These are phyloP conservation scores for Gossypium stocksii DNA, from an alignment of 345 rosid species.

Conservation along the genomic window DNA sequence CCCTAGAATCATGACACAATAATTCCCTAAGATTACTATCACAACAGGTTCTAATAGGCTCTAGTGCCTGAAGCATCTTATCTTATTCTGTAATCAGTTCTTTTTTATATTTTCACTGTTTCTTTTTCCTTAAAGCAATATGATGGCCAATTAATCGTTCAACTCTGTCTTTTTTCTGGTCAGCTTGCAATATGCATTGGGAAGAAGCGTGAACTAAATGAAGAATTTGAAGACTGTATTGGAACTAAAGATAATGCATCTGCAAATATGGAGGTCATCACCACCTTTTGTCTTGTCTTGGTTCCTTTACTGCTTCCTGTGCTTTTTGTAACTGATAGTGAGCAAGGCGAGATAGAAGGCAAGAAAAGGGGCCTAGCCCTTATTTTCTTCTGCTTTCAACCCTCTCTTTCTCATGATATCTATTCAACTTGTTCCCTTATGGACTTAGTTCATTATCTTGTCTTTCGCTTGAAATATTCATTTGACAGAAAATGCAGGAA, in stretches of 20 bases:
- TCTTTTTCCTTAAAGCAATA: neutral
- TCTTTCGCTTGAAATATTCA: slow-evolving; percentile 19
- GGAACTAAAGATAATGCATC: slow-evolving; percentile 53
- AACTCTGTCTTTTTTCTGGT: slow-evolving; percentile 23
- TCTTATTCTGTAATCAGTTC: neutral
- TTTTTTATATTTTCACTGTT: neutral
- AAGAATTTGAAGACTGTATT: slow-evolving; percentile 76
- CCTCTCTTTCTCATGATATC: neutral
- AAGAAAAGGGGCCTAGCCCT: slow-evolving; percentile 3
- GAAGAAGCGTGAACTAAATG: slow-evolving; percentile 73
- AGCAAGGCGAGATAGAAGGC: neutral
- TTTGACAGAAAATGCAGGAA: slow-evolving; percentile 53
- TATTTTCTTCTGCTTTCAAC: slow-evolving; percentile 4
- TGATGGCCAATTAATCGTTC: slow-evolving; percentile 1
- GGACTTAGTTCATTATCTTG: slow-evolving; percentile 5
- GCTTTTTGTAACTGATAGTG: slow-evolving; percentile 13
- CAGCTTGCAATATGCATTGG: slow-evolving; percentile 96
- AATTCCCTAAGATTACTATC: too few relatives aligned
- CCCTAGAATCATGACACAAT: too few relatives aligned
- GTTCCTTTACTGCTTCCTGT: slow-evolving; percentile 13
- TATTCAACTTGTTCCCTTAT: neutral
- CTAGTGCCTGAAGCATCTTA: slow-evolving; percentile 12
- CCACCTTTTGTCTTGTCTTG: slow-evolving; percentile 21
- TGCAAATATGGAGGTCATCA: slow-evolving; percentile 36
- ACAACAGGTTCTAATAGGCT: neutral